phyloP scores from a whole-genome alignment of 805 yeast genomes.

The Lachancea dasiensis region DNA sequence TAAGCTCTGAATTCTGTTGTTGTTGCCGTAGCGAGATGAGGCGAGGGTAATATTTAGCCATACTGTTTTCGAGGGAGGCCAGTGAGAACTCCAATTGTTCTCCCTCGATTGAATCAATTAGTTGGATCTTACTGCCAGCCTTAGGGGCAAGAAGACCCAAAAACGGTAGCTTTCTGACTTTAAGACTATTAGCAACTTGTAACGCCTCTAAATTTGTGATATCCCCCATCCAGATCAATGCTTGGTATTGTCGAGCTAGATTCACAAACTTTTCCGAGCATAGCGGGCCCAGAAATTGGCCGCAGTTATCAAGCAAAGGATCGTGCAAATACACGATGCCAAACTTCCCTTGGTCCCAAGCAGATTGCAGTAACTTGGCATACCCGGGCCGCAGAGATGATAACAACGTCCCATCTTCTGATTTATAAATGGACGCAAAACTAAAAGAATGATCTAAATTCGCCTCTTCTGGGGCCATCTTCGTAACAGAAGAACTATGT shows the following conservation, averaged over 20 bases:
- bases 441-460: slow-evolving; percentile 5
- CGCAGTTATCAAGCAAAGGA: slow-evolving; percentile 59
- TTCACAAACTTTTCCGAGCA: slow-evolving; percentile 44
- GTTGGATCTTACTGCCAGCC: slow-evolving; percentile 32
- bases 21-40: slow-evolving; percentile 57
- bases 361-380: slow-evolving; percentile 66
- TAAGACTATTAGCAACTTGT: slow-evolving; percentile 71
- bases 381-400: slow-evolving; percentile 56
- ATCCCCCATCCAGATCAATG: slow-evolving; percentile 84
- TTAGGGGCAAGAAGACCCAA: slow-evolving; percentile 70
- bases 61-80: slow-evolving; percentile 15
- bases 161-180: slow-evolving; percentile 74
- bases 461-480: slow-evolving; percentile 1
- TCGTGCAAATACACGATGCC: slow-evolving; percentile 69
- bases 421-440: slow-evolving; percentile 27
- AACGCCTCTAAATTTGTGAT: slow-evolving; percentile 74
- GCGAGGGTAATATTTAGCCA: slow-evolving; percentile 24
- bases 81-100: slow-evolving; percentile 15
- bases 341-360: slow-evolving; percentile 66
- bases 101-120: slow-evolving; percentile 30
- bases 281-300: slow-evolving; percentile 48
- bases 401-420: slow-evolving; percentile 19
- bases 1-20: slow-evolving; percentile 51
- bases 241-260: slow-evolving; percentile 43
- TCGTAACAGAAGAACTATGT: slow-evolving; percentile 8